These are phyloP conservation scores for Naganishia cerealis DNA, from an alignment of 1,284 basidiomycete genomes.

Conservation along the genomic window DNA sequence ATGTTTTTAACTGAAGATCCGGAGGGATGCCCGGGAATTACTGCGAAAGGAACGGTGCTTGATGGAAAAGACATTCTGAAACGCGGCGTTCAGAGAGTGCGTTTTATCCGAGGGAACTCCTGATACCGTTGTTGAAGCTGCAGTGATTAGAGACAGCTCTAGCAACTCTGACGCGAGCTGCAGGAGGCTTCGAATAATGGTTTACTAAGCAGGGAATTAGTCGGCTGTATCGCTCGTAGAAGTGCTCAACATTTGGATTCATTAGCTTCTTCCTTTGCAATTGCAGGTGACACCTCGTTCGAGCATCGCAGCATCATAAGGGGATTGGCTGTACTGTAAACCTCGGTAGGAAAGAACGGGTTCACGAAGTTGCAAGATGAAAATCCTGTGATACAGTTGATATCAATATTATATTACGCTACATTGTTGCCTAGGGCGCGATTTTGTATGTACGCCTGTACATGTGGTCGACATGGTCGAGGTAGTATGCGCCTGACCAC, in stretches of 20 bases:
- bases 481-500: conserved; percentile 92
- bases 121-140: too few species aligned
- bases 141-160: too few species aligned
- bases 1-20: too few species aligned
- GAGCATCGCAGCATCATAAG: not conserved
- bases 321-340: not conserved
- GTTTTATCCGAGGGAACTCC: too few species aligned
- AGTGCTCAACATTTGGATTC: too few species aligned
- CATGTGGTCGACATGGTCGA: conserved; percentile 86
- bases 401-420: conserved; percentile 9
- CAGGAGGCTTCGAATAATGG: too few species aligned
- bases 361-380: not conserved
- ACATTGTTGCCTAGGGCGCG: conserved; percentile 24
- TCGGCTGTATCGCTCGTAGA: too few species aligned
- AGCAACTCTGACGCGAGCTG: too few species aligned
- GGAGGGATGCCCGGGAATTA: too few species aligned
- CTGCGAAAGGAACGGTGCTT: not conserved
- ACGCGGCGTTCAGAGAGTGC: not conserved
- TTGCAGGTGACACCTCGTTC: not conserved
- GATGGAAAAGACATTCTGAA: conserved; percentile 5
- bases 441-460: conserved; percentile 80
- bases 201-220: too few species aligned
- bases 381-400: conserved; percentile 4
- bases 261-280: not conserved
- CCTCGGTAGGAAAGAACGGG: not conserved